These are phyloP conservation scores for Trametes gibbosa DNA, from an alignment of 768 basidiomycete genomes.

Conservation along the genomic window DNA sequence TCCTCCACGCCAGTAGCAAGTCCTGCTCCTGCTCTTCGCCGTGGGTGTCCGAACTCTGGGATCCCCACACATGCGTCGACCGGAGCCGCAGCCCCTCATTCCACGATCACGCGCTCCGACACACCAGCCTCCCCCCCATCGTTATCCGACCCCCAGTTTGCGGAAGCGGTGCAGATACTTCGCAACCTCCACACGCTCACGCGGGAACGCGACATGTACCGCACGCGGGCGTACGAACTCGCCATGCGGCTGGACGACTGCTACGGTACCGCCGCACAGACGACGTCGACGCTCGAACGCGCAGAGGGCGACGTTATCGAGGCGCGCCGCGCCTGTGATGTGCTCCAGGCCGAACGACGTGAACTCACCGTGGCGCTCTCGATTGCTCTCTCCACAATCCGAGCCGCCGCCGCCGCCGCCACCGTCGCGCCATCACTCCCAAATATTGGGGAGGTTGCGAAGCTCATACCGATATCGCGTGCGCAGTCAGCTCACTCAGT, in stretches of 20 bases:
- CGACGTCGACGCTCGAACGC: not conserved
- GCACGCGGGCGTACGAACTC: slow-evolving; percentile 9
- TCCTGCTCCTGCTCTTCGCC: too few species aligned
- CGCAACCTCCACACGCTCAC: not conserved
- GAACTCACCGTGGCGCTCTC: not conserved
- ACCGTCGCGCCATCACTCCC: not conserved
- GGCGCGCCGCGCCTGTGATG: not conserved
- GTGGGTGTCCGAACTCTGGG: too few species aligned
- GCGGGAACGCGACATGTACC: slow-evolving; percentile 10
- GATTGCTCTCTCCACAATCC: not conserved
- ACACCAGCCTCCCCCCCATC: not conserved
- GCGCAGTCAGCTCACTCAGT: not conserved
- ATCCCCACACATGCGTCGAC: too few species aligned
- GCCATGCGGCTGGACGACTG: slow-evolving; percentile 6
- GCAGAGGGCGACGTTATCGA: not conserved
- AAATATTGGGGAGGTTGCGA: not conserved
- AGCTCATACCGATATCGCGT: too few species aligned
- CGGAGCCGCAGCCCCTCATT: too few species aligned
- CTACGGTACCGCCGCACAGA: slow-evolving; percentile 3
- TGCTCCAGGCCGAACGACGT: not conserved
- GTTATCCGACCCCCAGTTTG: not conserved
- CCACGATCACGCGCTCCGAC: too few species aligned
- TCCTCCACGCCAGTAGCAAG: too few species aligned
- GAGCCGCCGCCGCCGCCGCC: not conserved
- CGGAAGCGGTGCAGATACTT: not conserved